Evolutionary conservation across 2,329 filamentous ascomycete genomes (phyloP).

Genomic region (Aspergillus novofumigatus): DNA sequence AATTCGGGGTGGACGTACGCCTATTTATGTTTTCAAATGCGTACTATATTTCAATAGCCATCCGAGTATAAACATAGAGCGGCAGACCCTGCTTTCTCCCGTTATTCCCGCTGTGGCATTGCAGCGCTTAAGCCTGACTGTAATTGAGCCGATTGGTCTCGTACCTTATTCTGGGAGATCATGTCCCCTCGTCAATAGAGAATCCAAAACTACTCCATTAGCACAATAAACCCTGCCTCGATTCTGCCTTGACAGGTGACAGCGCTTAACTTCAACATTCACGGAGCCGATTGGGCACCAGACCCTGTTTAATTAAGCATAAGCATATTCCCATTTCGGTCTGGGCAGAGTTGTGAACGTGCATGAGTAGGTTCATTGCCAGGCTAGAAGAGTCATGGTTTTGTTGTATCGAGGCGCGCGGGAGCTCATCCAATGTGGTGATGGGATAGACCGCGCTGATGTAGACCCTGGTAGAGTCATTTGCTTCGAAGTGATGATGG

Average conservation of each 20-base stretch:
- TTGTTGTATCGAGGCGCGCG: neutral
- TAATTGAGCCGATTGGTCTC: neutral
- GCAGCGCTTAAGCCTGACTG: neutral
- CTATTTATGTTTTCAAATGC: neutral
- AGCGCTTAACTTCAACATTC: neutral
- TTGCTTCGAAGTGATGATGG: neutral
- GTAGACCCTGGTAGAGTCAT: neutral
- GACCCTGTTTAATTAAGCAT: no score
- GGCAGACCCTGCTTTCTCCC: no score
- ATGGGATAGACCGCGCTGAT: neutral
- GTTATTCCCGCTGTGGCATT: neutral
- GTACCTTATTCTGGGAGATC: neutral
- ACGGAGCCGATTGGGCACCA: neutral
- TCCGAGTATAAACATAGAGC: neutral
- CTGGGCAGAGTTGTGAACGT: neutral
- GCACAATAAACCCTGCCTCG: neutral
- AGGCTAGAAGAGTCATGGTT: neutral
- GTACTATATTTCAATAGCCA: neutral
- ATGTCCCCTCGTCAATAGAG: neutral
- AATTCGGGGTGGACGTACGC: neutral
- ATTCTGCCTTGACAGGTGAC: neutral
- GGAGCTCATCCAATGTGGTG: neutral
- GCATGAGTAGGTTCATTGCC: neutral
- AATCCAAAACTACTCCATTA: neutral
- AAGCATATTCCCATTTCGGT: no score